Base-by-base conservation (phyloP, 345 rosid species). In the Brassica nigra region DNA sequence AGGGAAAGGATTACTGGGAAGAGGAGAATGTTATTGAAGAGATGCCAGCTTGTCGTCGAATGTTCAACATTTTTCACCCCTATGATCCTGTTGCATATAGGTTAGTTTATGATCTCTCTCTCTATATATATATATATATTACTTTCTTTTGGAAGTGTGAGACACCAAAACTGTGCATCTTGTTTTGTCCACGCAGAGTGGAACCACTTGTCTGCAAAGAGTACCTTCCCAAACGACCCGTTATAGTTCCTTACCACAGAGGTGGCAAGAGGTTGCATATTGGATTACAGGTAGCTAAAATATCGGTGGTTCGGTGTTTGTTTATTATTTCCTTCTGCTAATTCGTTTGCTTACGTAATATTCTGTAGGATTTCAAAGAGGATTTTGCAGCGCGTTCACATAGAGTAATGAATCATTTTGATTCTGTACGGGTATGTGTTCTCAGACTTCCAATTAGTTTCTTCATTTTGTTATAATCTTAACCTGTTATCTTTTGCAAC, bases 21-120 rank as follows among this genome's bases (percentile, higher is more conserved):
- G 97, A 87, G 85, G 98, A 89, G 72, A 90, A 88, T 78, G 87
- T 83, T 73, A 82, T 2, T 29, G 99, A 95, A 88, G 98, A 93
- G 91, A 91, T 91, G 90, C 99, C 98, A 63, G 90, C 93, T 70
- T 95, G 98, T 83, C 87, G 84, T 74, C 98, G 87, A 86, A 93
- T 95, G 98, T 86, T 93, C 92, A 95, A 93, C 87, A 95, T 95
- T 75, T 95, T 93, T 83, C 98, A 93, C 82, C 99, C 98, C 23
- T 95, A 76, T 80, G 99, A 95, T 83, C 99, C 99, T 64, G 99
- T 95, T 79, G 99, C 99, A 74, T 95, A 93, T 84, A 91, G 99
- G 99, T 95, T 59, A 79, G 84, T 70, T 67, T 63, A 49, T 54
- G 44, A 70, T 71, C 44, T 58, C 36, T 1, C 71, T 49, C 2